Base-by-base conservation (phyloP, 768 basidiomycete species). In the Coprinellus micaceus region DNA sequence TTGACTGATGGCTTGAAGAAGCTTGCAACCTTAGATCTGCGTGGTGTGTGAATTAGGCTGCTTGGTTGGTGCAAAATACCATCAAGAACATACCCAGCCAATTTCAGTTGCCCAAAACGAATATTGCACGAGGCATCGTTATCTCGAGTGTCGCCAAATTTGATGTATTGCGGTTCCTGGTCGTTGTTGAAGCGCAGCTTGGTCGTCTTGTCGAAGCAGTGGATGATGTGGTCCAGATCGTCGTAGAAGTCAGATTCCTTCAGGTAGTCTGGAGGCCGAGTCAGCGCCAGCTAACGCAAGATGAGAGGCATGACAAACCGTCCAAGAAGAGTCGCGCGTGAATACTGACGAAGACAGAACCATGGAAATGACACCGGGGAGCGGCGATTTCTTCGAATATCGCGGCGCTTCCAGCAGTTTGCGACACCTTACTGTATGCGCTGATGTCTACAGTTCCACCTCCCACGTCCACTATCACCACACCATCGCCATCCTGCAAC, bases 371-470 rank as follows among this genome's bases (percentile, higher is more conserved):
- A 60, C 79, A 82, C 61, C 74, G 70, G 1, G 74, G 62, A 0
- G 74, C 72, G 2, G 80, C 77, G 25, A 82, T 75, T 64, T 84
- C 83, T 53, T 80, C 76, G 28, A 82, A 75, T 33, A 33, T 33
- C 21, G 26, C 46, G n/a, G 26, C 49, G 33, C 22, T 51, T 22
- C 17, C 17, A 9, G 49, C 0, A 61, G 51, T 10, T 0, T 67
- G 60, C 6, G 17, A 22, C 29, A 64, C 54, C 1, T 57, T 60
- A 22, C 65, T 71, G 56, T 83, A 84, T 9, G 79, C 74, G 56
- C 77, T 82, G 36, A 84, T 69, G 59, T 85, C 84, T 24, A 85
- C 68, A 1, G 82, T 85, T 37, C 82, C 84, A 54, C 82, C 82
- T 11, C 83, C 83, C 9, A 82, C 82, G 59, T 85, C 83, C 26